Conservation (phyloP, 768 basidiomycete genomes). For the Fomitopsis serialis region DNA sequence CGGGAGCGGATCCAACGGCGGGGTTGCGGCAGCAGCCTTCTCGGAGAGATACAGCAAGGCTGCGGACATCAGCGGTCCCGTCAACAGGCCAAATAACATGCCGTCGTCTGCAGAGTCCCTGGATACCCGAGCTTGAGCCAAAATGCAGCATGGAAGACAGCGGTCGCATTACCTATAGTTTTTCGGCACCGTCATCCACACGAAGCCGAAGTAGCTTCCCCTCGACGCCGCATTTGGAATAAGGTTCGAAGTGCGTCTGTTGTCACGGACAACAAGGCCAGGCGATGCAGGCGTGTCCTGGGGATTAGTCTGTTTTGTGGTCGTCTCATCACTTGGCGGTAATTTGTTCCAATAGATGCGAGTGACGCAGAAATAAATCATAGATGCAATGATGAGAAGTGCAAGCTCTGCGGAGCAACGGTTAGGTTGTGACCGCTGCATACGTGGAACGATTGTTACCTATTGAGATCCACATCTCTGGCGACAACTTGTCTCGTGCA, state of each 20-base stretch:
- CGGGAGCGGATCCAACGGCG: slow-evolving; percentile 35
- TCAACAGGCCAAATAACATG: slow-evolving; percentile 73
- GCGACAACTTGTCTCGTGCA: slow-evolving; percentile 24
- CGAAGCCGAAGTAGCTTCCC: slow-evolving; percentile 58
- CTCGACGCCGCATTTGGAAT: slow-evolving; percentile 21
- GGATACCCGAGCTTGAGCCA: slow-evolving; percentile 7
- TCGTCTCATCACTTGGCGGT: slow-evolving; percentile 7
- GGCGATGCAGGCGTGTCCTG: slow-evolving; percentile 32
- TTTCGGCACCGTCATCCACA: slow-evolving; percentile 90
- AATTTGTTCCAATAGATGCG: slow-evolving; percentile 43
- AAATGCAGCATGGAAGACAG: neutral
- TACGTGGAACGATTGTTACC: slow-evolving; percentile 30
- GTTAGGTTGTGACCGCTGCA: slow-evolving; percentile 4
- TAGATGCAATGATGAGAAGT: slow-evolving; percentile 45
- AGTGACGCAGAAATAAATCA: slow-evolving; percentile 57
- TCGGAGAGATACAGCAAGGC: slow-evolving; percentile 55
- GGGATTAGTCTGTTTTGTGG: slow-evolving; percentile 7
- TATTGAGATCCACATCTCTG: slow-evolving; percentile 38
- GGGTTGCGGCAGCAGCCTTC: slow-evolving; percentile 21
- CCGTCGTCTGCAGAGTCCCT: slow-evolving; percentile 87
- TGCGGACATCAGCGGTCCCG: slow-evolving; percentile 75
- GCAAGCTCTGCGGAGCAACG: slow-evolving; percentile 44
- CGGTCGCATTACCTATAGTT: slow-evolving; percentile 61
- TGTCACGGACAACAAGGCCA: slow-evolving; percentile 43
- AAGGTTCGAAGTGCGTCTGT: slow-evolving; percentile 29